Evolutionary conservation across 345 rosid species (phyloP).

Genomic region (Anacardium occidentale): DNA sequence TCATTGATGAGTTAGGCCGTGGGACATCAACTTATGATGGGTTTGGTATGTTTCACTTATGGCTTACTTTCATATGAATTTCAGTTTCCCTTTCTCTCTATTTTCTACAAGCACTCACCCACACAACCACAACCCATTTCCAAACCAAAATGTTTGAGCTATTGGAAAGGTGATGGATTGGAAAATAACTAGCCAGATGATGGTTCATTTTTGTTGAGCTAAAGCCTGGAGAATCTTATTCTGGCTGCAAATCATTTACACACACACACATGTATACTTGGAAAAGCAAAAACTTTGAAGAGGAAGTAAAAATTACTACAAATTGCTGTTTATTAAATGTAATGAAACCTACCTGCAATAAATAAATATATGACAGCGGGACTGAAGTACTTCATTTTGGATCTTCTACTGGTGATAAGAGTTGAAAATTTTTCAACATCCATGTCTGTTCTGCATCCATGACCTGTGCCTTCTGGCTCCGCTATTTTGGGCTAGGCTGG

Average conservation of each 20-base stretch:
- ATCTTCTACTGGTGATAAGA: neutral
- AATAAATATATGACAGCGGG: neutral
- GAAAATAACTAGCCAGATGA: neutral
- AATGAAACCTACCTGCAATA: neutral
- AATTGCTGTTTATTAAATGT: constrained; percentile 5
- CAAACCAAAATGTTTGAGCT: too few relatives aligned
- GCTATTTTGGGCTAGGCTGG: neutral
- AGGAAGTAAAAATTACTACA: neutral
- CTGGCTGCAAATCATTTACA: neutral
- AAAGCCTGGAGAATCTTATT: neutral
- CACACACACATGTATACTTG: neutral
- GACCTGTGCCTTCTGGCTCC: neutral
- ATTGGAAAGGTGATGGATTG: too few relatives aligned
- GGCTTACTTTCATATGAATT: neutral
- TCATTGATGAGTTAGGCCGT: constrained; percentile 95
- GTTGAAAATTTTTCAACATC: neutral
- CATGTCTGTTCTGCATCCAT: neutral
- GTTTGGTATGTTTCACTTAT: constrained; percentile 61
- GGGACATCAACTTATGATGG: constrained; percentile 99
- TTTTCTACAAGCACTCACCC: too few relatives aligned
- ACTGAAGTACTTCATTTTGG: neutral
- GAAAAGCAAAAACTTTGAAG: neutral
- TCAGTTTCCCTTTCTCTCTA: neutral
- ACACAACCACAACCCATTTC: too few relatives aligned
- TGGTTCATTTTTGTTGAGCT: neutral